These are phyloP conservation scores for Colletotrichum graminicola DNA, from an alignment of 2,329 filamentous ascomycete genomes.

Conservation along the genomic window DNA sequence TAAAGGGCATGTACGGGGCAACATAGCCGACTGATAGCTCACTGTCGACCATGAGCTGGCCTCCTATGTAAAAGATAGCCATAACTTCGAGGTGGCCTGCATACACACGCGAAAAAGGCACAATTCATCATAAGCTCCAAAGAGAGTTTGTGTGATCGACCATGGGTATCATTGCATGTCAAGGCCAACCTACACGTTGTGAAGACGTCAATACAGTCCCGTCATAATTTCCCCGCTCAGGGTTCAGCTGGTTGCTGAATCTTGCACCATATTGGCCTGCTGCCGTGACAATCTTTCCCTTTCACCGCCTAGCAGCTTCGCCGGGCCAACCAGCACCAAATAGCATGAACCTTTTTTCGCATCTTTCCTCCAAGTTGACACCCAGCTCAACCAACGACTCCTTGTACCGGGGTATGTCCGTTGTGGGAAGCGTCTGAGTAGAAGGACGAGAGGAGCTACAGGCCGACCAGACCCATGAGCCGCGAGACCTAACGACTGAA, in stretches of 20 bases:
- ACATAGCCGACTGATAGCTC: not conserved
- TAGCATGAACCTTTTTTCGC: conserved; percentile 23
- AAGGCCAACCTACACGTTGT: conserved; percentile 37
- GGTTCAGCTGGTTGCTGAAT: conserved; percentile 30
- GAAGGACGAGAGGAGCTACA: not conserved
- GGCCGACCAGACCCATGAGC: not conserved
- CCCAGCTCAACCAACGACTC: not conserved
- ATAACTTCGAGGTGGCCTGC: not conserved
- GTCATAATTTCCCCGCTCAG: conserved; percentile 21
- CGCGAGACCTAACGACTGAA: conserved; percentile 10
- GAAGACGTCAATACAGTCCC: conserved; percentile 28
- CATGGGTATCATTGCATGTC: conserved; percentile 44
- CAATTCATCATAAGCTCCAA: not conserved
- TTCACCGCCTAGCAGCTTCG: conserved; percentile 25
- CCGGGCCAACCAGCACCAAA: conserved; percentile 21
- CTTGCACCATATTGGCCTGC: conserved; percentile 28
- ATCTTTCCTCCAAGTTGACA: conserved; percentile 10
- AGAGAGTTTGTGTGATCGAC: conserved; percentile 16
- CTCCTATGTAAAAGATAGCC: too few relatives aligned
- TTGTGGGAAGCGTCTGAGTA: conserved; percentile 2
- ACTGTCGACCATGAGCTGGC: not conserved
- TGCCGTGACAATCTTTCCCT: conserved; percentile 32
- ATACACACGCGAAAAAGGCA: not conserved
- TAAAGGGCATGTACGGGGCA: too few relatives aligned
- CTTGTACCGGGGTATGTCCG: not conserved